These are phyloP conservation scores for Bipolaris zeicola DNA, from an alignment of 2,329 filamentous ascomycete species.

Conservation along the genomic window DNA sequence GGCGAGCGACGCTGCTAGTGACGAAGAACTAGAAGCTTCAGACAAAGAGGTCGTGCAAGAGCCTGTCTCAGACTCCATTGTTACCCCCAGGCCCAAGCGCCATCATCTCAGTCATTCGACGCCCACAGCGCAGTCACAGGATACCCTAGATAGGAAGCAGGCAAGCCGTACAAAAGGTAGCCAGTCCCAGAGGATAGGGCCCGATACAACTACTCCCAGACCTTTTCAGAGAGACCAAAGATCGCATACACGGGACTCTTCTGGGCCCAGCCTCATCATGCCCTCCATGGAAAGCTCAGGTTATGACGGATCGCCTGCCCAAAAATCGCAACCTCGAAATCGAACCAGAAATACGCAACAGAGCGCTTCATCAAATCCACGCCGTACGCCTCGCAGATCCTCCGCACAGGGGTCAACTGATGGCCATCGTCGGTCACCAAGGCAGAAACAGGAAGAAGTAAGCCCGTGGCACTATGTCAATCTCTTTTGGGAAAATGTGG, in stretches of 20 bases:
- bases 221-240: conserved; percentile 18
- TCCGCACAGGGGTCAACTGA: conserved; percentile 4
- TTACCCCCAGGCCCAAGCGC: conserved; percentile 22
- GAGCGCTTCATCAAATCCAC: neutral
- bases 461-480: conserved; percentile 31
- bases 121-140: conserved; percentile 11
- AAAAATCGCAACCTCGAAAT: conserved; percentile 6
- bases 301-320: conserved; percentile 14
- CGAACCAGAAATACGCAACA: conserved; percentile 1
- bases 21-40: conserved; percentile 31
- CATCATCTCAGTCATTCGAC: conserved; percentile 18
- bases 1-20: conserved; percentile 31
- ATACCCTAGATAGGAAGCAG: conserved; percentile 20
- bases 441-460: conserved; percentile 16
- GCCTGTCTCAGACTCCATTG: conserved; percentile 14
- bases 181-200: conserved; percentile 18
- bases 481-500: conserved; percentile 40
- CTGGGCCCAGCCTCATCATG: conserved; percentile 53
- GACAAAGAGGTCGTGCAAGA: conserved; percentile 27
- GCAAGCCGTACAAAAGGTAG: conserved; percentile 12
- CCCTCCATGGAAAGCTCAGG: conserved; percentile 38
- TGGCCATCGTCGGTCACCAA: neutral
- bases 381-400: conserved; percentile 7
- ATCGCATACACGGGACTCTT: conserved; percentile 24
- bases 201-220: conserved; percentile 12